Percentiles rank a stretch among this genome's conserved stretches.
Evolutionary conservation across 306 rosid genomes (phyloP).

Genomic region (Trifolium subterraneum): DNA sequence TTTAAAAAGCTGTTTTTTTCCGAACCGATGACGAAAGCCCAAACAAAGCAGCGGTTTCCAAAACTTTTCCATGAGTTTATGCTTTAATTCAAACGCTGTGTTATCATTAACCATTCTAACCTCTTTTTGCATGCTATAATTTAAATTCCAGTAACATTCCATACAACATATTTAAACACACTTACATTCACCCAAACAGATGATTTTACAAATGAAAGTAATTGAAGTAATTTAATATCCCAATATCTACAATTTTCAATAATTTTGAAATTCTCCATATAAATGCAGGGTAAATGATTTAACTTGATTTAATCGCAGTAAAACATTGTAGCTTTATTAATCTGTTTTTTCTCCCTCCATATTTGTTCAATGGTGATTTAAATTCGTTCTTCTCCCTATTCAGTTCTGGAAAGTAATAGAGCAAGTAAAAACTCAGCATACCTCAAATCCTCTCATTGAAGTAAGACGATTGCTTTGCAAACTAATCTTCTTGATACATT

Average conservation of each 20-base stretch:
- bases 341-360: neutral
- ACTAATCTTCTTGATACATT: slow-evolving; percentile 84
- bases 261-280: neutral
- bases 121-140: neutral
- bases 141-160: slow-evolving; percentile 6
- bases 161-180: neutral
- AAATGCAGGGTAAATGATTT: neutral
- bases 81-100: neutral
- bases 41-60: neutral
- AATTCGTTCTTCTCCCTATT: neutral
- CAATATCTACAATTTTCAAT: neutral
- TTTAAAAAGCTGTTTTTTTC: too few species aligned
- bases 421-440: slow-evolving; percentile 26
- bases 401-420: neutral
- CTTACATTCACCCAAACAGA: neutral
- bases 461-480: slow-evolving; percentile 96
- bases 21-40: too few species aligned
- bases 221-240: neutral
- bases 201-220: slow-evolving; percentile 13
- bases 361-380: neutral
- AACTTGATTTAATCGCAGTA: neutral
- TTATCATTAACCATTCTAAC: neutral
- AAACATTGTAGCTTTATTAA: neutral
- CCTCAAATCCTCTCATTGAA: slow-evolving; percentile 86
- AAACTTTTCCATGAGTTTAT: neutral